These are phyloP conservation scores for Neltuma alba DNA, from an alignment of 306 rosid genomes.

Conservation along the genomic window DNA sequence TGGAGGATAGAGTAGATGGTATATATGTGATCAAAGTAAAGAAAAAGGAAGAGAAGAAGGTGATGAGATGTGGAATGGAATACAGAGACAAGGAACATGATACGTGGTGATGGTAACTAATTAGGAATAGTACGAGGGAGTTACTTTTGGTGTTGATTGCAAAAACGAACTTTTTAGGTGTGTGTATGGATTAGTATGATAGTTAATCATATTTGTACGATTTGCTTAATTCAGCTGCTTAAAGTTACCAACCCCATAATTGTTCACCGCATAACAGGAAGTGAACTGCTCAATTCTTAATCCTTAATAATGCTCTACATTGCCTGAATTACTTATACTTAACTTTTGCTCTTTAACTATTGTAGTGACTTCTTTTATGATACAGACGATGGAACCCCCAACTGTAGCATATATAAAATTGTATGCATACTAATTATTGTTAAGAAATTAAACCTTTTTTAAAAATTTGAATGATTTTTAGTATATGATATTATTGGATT, in stretches of 20 bases:
- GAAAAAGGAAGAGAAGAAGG: no score
- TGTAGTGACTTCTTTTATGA: no score
- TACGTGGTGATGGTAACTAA: background rate
- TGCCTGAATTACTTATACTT: background rate
- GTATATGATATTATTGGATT: no score
- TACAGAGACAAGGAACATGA: background rate
- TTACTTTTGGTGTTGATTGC: background rate
- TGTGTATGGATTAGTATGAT: slow-evolving; percentile 3
- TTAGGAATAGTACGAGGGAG: background rate
- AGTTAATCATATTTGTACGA: slow-evolving; percentile 9
- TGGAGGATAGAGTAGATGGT: background rate
- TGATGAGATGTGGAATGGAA: background rate
- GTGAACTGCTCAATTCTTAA: background rate
- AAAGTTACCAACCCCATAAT: slow-evolving; percentile 10
- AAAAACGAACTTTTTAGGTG: slow-evolving; percentile 21
- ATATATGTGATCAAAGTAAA: background rate
- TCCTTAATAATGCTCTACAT: background rate
- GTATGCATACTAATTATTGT: no score
- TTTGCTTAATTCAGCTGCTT: background rate
- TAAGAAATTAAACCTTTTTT: no score
- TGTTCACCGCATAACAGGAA: background rate
- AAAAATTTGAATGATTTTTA: no score
- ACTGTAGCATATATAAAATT: no score
- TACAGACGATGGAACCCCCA: no score
- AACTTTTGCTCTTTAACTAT: no score